These are phyloP conservation scores for Xerophyta viscosa DNA, from an alignment of 106 monocot species.

Conservation along the genomic window DNA sequence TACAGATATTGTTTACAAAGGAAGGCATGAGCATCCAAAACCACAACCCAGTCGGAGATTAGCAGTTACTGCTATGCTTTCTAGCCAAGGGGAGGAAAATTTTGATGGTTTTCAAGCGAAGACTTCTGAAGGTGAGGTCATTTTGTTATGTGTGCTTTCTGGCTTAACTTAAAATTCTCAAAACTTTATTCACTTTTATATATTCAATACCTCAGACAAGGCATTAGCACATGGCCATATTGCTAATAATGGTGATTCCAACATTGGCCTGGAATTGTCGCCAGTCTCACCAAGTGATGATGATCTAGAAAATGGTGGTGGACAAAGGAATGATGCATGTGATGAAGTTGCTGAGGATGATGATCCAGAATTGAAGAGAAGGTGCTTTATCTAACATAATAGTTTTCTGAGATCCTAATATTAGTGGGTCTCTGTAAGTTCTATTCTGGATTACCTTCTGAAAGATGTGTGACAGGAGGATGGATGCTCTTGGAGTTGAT, in stretches of 20 bases:
- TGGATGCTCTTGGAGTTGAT: slow-evolving; percentile 41
- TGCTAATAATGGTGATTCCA: slow-evolving; percentile 21
- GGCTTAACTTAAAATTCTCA: neutral
- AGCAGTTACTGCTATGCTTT: slow-evolving; percentile 40
- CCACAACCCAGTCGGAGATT: slow-evolving; percentile 64
- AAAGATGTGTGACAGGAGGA: slow-evolving; percentile 85
- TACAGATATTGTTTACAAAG: slow-evolving; percentile 78
- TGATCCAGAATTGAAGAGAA: slow-evolving; percentile 86
- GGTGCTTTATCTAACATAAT: slow-evolving; percentile 30
- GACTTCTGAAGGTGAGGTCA: slow-evolving; percentile 28
- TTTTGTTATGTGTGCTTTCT: neutral
- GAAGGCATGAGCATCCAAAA: slow-evolving; percentile 89
- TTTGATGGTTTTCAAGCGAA: slow-evolving; percentile 26
- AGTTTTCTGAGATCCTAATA: neutral
- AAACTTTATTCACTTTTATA: neutral
- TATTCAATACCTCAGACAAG: slow-evolving; percentile 32
- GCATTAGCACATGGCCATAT: slow-evolving; percentile 16
- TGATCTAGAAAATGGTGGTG: slow-evolving; percentile 41
- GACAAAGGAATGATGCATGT: slow-evolving; percentile 27
- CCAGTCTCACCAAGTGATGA: slow-evolving; percentile 57
- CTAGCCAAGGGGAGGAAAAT: slow-evolving; percentile 46
- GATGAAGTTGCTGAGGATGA: slow-evolving; percentile 44
- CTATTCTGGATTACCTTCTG: neutral
- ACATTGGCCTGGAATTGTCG: slow-evolving; percentile 36
- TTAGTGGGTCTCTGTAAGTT: neutral